Evolutionary conservation across 2,329 filamentous ascomycete species (phyloP), one percentile per base, ranked within the genome.

Genomic region (Alternaria metachromatica): DNA sequence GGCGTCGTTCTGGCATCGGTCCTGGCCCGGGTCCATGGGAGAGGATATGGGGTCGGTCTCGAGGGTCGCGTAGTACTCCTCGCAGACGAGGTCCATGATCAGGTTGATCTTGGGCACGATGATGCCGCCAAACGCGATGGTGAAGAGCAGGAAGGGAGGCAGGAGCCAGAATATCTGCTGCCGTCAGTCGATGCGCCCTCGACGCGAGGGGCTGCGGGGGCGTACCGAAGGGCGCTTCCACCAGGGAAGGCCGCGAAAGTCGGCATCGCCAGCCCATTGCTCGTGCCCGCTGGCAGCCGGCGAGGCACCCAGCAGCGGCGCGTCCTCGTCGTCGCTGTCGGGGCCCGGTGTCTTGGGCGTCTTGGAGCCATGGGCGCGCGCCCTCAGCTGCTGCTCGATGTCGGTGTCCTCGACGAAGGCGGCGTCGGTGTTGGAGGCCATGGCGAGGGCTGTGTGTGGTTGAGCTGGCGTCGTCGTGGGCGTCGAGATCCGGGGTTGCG

Each of bases 101-200:
- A 97, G 82, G 75, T 97, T 97, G 66, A 97, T 85, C 78, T 92
- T 96, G 10, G 95, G 94, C 9, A 97, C 92, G 8, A 96, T 84
- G 7, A 92, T 87, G 60, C 93, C 93, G 30, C 95, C 96, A 79
- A 96, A 95, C 0, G 94, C 94, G 58, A 96, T 83, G 0, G 93
- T 93, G 76, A 93, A 95, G 48, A 97, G 80, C 60, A 92, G 85
- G 80, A 94, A 96, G 1, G 94, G 92, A 0, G 87, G 88, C 8
- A 98, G 80, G 5, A 98, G 85, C 92, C 94, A 98, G 80, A 86
- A 92, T 56, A 96, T 88, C 92, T 81, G 58, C n/a, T 25, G 46
- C 28, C 58, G 61, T 61, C 55, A 71, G 63, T 33, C 23, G 20
- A 45, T 53, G 37, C 53, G 33, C 9, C 33, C 57, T 48, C 43